A percentile compares a stretch with the other conserved stretches of the same genome.
These are phyloP conservation scores for Myrmaecium sp. DNA, from an alignment of 2,329 filamentous ascomycete species.

Conservation along the genomic window DNA sequence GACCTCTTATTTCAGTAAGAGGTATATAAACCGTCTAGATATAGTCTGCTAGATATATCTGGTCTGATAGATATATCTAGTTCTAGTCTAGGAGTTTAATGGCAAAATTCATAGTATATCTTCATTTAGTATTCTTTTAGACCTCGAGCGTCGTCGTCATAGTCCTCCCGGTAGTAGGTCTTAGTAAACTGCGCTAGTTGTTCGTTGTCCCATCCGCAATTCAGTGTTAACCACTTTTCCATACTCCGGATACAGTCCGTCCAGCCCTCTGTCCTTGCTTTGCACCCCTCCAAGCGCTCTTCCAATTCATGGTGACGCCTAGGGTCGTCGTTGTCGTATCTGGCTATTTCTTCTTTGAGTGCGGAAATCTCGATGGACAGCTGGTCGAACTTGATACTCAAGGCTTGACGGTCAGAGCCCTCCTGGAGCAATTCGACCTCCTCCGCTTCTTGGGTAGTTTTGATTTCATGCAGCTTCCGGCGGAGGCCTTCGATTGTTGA, in stretches of 20 bases:
- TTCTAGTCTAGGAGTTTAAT: too few species aligned
- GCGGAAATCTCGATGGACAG: slow-evolving; percentile 20
- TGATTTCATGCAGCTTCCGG: slow-evolving; percentile 21
- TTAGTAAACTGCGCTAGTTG: slow-evolving; percentile 25
- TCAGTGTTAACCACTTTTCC: slow-evolving; percentile 26
- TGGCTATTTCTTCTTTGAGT: slow-evolving; percentile 24
- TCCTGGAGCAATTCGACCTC: slow-evolving; percentile 17
- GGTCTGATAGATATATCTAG: too few species aligned
- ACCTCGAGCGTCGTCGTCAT: slow-evolving; percentile 34
- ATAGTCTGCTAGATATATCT: too few species aligned
- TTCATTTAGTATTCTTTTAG: too few species aligned
- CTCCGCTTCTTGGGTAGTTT: slow-evolving; percentile 21
- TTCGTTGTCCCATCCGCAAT: slow-evolving; percentile 23
- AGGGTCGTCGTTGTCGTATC: slow-evolving; percentile 29
- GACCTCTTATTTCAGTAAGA: too few species aligned
- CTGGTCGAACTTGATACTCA: slow-evolving; percentile 17
- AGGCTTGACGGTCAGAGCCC: slow-evolving; percentile 18
- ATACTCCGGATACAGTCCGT: slow-evolving; percentile 30
- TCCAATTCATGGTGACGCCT: slow-evolving; percentile 26
- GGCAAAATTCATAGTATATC: too few species aligned
- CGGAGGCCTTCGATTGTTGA: slow-evolving; percentile 21
- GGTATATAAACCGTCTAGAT: too few species aligned
- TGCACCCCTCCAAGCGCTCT: slow-evolving; percentile 13
- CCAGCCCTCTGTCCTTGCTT: slow-evolving; percentile 17
- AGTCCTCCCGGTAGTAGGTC: slow-evolving; percentile 36